Evolutionary conservation across 495 filamentous ascomycete genomes (phyloP), one percentile per base, ranked within the genome.

Genomic region (Penicillium cosmopolitanum): DNA sequence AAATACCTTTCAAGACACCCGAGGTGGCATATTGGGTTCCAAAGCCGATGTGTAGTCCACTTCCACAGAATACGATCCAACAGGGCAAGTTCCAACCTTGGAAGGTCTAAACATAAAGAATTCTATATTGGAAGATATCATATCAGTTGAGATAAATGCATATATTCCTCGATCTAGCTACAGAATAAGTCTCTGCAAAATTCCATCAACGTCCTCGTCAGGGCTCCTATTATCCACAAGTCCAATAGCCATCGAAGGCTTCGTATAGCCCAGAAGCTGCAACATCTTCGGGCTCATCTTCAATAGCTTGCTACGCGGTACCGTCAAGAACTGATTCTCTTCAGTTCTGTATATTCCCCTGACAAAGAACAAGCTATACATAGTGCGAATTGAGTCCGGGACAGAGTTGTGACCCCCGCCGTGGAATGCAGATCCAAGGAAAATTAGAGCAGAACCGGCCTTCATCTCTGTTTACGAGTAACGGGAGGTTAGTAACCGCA

Each of bases 271-370:
- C 9, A 48, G 46, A 28, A 48, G 46, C 19, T 48, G 11, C 9
- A 48, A 19, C 46, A 48, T 23, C 21, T 48, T 48, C 46, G 46
- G 46, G 8, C 46, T 48, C 46, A 48, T 48, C 10, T 23, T 48
- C 11, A n/a, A 12, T 15, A 28, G 10, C 15, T 48, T 48, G 21
- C 9, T 48, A 13, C 46, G 23, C 4, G 46, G 46, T 6, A 48
- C 46, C 8, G 46, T 48, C 46, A 48, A 31, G 31, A 48, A 48
- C 46, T 48, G 46, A 48, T 48, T 48, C 23, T 48, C 46, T 28
- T 48, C 46, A 28, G 46, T 48, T 28, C 46, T 23, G 15, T 48
- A 48, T n/a, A 48, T 28, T 5, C 46, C 46, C 11, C 46, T 5
- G 19, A 23, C 19, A 28, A 48, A 48, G 46, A 48, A 48, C 11